Base-by-base conservation (phyloP, 495 filamentous ascomycete genomes). In the Podospora conica region DNA sequence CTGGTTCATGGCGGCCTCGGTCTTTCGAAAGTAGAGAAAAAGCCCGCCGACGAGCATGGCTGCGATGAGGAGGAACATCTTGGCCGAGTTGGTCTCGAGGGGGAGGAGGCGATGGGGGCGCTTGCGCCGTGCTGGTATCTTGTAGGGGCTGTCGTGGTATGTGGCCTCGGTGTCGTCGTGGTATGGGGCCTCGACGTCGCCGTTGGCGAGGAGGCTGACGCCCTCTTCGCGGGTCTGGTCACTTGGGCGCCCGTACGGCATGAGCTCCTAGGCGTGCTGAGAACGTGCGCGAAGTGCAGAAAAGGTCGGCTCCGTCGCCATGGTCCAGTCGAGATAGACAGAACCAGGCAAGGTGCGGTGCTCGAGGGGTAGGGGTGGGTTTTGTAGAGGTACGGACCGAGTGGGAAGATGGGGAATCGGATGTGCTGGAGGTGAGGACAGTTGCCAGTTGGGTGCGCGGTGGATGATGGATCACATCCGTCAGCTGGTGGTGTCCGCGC, bases 11-110 rank as follows among this genome's bases (percentile, higher is more conserved):
- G 74, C 73, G 3, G 76, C 73, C 62, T 83, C 81, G 54, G 75
- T 70, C 63, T 72, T 75, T 73, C 73, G 80, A 33, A 78, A 15
- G 67, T 78, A 78, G 62, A 73, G 58, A 66, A 80, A 66, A 57
- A 76, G 66, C 48, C 69, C 73, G 9, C 74, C 79, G n/a, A 80
- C 61, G 18, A 79, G 27, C 22, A 78, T 59, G 63, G 70, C 60
- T 3, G 64, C 55, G 20, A 78, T 60, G 53, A 82, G 28, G 53
- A 80, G 58, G n/a, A 80, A 61, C 66, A 77, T 76, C 33, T 27
- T 58, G 55, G 29, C 66, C 23, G 64, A 58, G 48, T 69, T 71
- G 56, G 67, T 58, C 31, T 63, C 22, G 24, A 57, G 56, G 53
- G 21, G 58, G 25, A 62, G 61, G 20, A 61, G 65, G 55, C 5